Base-by-base conservation (phyloP, 768 basidiomycete genomes). In the Termitomyces eurrhizus region DNA sequence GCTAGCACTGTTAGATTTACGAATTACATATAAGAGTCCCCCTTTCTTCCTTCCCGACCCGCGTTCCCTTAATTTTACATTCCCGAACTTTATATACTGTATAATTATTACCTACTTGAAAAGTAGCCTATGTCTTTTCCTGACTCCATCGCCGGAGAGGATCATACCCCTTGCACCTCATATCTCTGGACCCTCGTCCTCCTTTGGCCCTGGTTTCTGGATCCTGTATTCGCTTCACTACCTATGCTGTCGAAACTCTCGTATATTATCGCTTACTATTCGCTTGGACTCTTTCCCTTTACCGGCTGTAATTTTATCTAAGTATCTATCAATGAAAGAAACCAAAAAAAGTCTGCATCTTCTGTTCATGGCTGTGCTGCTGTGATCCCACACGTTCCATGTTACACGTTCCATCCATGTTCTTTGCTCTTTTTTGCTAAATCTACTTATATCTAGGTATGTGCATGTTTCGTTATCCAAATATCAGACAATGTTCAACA, bases 101-200 rank as follows among this genome's bases (percentile, higher is more conserved):
- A 68, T 64, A 59, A 66, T 46, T 57, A 66, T 49, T 68, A 65
- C 61, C 64, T 60, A 44, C 44, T 52, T 36, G 32, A 68, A 68
- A 68, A 68, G 67, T 68, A 67, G 67, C 64, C 55, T 66, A 68
- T 33, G 52, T 52, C 55, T 33, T 55, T 58, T 55, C 59, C 50
- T 45, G 54, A 62, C 59, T 56, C 59, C 53, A 33, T 36, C 52
- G 58, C 54, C 48, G 45, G 42, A 49, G 60, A 58, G 57, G 56
- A 44, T 44, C 56, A 62, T 60, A 56, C 57, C 58, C 51, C 11
- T 33, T 57, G 54, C 49, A 57, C 61, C 45, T 42, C 57, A 55
- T 58, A 53, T 50, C 51, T 46, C 50, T 36, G 46, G 53, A 55
- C 53, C 6, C 36, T 55, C 29, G 42, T 55, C 41, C 53, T 55